Percentiles rank a stretch among this genome's conserved stretches.
phyloP scores from a whole-genome alignment of 2,329 filamentous ascomycete genomes.

The Chrysoporthe austroafricana region DNA sequence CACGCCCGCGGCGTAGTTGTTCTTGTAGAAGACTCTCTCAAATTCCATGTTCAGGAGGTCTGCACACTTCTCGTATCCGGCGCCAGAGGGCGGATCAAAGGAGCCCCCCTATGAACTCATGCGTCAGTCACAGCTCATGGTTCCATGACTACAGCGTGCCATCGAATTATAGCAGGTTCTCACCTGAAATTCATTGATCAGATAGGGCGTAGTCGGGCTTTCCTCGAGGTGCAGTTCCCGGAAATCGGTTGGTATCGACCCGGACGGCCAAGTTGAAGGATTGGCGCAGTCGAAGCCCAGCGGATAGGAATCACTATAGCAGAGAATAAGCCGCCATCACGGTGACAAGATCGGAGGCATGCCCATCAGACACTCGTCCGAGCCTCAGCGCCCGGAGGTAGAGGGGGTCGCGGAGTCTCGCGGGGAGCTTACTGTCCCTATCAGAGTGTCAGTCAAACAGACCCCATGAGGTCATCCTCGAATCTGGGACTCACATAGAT shows the following conservation, averaged over 20 bases:
- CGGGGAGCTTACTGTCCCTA: constrained; percentile 16
- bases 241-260: constrained; percentile 59
- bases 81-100: constrained; percentile 76
- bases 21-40: constrained; percentile 80
- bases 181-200: constrained; percentile 45
- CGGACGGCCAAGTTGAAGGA: constrained; percentile 63
- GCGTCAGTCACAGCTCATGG: neutral
- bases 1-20: constrained; percentile 67
- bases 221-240: constrained; percentile 57
- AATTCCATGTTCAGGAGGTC: constrained; percentile 72
- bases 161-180: neutral
- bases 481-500: constrained; percentile 51
- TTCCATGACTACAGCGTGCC: too few species aligned
- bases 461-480: neutral
- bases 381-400: neutral
- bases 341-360: neutral
- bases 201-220: constrained; percentile 69
- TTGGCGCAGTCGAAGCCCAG: constrained; percentile 64
- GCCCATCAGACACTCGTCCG: too few species aligned
- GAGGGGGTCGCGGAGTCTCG: neutral
- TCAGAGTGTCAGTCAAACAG: neutral
- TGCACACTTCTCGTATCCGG: constrained; percentile 71
- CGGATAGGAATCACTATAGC: constrained; percentile 65
- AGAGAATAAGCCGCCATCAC: constrained; percentile 1
- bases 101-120: constrained; percentile 60